Evolutionary conservation across 768 basidiomycete species (phyloP).

Genomic region (Lyophyllum decastes): DNA sequence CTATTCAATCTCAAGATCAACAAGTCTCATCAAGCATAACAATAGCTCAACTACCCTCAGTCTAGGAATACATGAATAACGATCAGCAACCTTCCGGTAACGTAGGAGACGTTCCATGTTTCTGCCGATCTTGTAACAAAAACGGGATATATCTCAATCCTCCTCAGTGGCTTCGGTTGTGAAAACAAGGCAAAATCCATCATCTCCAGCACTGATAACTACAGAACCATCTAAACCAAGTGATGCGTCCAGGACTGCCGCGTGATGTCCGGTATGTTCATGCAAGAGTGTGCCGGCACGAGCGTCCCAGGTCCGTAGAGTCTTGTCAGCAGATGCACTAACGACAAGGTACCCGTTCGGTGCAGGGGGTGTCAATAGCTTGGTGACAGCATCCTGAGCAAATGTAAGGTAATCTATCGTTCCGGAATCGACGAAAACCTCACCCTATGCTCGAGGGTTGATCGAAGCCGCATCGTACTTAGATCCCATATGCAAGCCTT

Average conservation of each 20-base stretch:
- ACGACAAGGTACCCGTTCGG: constrained; percentile 79
- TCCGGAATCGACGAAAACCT: constrained; percentile 22
- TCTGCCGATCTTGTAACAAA: neutral
- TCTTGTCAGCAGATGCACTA: constrained; percentile 85
- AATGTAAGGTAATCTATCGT: neutral
- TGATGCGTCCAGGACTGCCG: constrained; percentile 72
- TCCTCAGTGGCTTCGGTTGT: constrained; percentile 57
- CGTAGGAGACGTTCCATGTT: neutral
- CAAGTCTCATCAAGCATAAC: too few relatives aligned
- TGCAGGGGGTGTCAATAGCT: constrained; percentile 69
- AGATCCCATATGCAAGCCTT: constrained; percentile 96
- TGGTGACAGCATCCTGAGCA: constrained; percentile 83
- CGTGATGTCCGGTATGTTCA: constrained; percentile 83
- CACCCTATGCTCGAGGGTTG: constrained; percentile 83
- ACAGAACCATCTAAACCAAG: constrained; percentile 71
- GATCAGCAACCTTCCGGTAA: too few relatives aligned
- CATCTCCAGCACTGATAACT: constrained; percentile 88
- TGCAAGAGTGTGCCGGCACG: constrained; percentile 78
- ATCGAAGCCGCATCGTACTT: constrained; percentile 78
- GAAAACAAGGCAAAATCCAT: constrained; percentile 84
- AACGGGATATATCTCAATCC: neutral
- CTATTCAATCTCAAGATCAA: too few relatives aligned
- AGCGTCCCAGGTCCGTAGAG: constrained; percentile 90
- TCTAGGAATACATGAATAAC: too few relatives aligned
- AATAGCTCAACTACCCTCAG: too few relatives aligned